These are phyloP conservation scores for Cucurbita moschata DNA, from an alignment of 306 rosid species.

Conservation along the genomic window DNA sequence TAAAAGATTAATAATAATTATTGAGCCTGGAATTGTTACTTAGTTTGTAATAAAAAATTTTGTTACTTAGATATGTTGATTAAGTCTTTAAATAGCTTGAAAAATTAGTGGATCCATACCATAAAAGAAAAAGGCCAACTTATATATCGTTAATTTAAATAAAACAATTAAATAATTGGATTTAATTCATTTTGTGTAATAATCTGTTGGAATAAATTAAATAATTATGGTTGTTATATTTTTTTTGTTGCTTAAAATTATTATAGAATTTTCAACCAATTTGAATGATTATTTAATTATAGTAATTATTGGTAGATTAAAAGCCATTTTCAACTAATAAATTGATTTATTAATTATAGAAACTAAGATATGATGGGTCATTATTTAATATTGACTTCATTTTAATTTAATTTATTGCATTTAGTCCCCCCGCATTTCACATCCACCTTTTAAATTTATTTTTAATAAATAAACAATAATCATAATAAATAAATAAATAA, in stretches of 20 bases:
- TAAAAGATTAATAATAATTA: neutral
- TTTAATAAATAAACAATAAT: no score
- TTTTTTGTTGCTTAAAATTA: neutral
- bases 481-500: no score
- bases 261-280: neutral
- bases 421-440: neutral
- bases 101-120: no score
- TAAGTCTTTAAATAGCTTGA: no score
- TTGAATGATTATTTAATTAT: neutral
- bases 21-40: neutral
- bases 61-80: no score
- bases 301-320: neutral
- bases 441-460: neutral
- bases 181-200: no score
- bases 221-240: neutral
- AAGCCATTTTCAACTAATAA: neutral
- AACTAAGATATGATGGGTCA: neutral
- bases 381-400: neutral
- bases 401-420: neutral
- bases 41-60: no score
- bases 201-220: no score
- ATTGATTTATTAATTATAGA: neutral
- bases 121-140: no score
- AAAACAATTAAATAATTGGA: no score
- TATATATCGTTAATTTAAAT: no score